Evolutionary conservation across 2,329 filamentous ascomycete genomes (phyloP).

Genomic region (Fusarium liriodendri): DNA sequence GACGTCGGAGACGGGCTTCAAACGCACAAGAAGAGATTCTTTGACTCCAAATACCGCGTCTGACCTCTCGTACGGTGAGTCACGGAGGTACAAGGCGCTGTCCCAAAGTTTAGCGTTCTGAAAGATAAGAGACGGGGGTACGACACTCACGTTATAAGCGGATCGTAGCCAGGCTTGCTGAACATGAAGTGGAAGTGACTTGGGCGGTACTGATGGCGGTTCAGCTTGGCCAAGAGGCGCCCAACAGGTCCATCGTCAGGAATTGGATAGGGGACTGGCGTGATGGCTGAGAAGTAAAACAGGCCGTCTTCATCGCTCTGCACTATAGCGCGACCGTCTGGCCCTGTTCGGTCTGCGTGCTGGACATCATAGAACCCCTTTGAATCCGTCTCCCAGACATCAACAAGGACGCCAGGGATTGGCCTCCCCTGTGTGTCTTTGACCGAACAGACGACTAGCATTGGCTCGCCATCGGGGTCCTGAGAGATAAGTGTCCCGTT

Average conservation of each 20-base stretch:
- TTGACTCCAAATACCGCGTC: constrained; percentile 89
- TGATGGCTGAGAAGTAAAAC: constrained; percentile 86
- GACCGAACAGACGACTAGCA: constrained; percentile 75
- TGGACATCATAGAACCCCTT: constrained; percentile 83
- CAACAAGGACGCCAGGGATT: constrained; percentile 72
- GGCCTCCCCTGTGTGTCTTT: constrained; percentile 71
- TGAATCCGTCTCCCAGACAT: constrained; percentile 84
- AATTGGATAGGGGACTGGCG: constrained; percentile 87
- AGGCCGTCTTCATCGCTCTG: constrained; percentile 41
- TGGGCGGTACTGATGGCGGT: constrained; percentile 79
- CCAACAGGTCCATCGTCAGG: constrained; percentile 87
- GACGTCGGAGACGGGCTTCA: constrained; percentile 40
- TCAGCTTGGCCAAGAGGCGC: constrained; percentile 71
- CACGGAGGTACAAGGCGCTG: constrained; percentile 76
- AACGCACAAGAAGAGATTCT: constrained; percentile 78
- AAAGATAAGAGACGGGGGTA: neutral
- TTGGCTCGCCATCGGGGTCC: constrained; percentile 72
- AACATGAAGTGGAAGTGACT: constrained; percentile 93
- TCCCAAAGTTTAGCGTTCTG: constrained; percentile 52
- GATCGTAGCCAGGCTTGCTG: constrained; percentile 51
- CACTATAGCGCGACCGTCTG: constrained; percentile 47
- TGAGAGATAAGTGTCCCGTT: constrained; percentile 70
- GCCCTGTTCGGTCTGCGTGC: constrained; percentile 64
- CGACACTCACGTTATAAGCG: constrained; percentile 19
- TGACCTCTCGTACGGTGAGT: constrained; percentile 83